Conservation (phyloP, 2,329 filamentous ascomycete species). For the Penicillium frequentans region DNA sequence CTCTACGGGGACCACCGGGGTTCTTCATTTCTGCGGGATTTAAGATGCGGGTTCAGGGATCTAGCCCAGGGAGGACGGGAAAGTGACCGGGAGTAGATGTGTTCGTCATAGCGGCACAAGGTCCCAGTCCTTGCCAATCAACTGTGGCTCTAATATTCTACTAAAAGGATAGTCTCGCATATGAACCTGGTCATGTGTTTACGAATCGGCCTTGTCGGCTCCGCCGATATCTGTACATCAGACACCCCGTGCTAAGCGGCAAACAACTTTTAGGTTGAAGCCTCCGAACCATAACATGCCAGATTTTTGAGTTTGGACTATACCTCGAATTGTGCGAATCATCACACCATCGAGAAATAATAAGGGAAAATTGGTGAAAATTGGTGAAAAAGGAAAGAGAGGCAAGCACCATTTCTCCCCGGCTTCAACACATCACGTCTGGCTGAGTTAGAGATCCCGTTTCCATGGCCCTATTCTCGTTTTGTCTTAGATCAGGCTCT, state of each 20-base stretch:
- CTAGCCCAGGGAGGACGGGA: background rate
- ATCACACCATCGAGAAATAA: background rate
- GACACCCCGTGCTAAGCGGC: background rate
- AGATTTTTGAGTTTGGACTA: background rate
- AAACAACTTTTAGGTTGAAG: background rate
- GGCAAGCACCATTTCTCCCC: background rate
- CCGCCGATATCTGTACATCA: background rate
- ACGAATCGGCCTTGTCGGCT: background rate
- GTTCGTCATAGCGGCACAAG: background rate
- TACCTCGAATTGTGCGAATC: background rate
- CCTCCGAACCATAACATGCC: background rate
- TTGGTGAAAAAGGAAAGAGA: background rate
- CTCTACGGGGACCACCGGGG: background rate
- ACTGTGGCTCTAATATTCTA: background rate
- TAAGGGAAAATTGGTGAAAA: background rate
- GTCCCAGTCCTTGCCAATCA: background rate
- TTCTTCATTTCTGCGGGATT: background rate
- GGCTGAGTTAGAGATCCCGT: no score
- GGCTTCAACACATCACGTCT: background rate
- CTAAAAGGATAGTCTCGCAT: background rate
- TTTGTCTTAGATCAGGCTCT: background rate
- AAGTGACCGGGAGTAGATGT: background rate
- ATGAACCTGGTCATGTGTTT: background rate
- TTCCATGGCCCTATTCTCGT: background rate
- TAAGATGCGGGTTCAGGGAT: background rate